Evolutionary conservation across 1,284 basidiomycete species (phyloP), one percentile per base, ranked within the genome.

Genomic region (Phylloporus gajari): DNA sequence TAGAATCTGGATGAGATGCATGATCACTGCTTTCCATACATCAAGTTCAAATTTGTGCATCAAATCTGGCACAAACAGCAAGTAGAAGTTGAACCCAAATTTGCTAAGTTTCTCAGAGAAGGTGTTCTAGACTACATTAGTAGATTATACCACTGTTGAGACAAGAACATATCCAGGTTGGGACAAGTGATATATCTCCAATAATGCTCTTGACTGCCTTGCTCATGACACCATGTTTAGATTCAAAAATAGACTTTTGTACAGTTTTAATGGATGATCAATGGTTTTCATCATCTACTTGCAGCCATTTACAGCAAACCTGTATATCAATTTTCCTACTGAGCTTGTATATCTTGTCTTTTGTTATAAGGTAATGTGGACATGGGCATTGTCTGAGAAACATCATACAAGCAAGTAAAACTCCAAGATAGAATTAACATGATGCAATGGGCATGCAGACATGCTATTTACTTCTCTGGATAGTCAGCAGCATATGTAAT

Each of bases 401-500:
- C 53, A 30, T 56, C 3, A 56, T 56, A 19, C 53, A 56, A 7
- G 53, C 53, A 30, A 56, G 53, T 30, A 56, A 17, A 15, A 56
- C 30, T 30, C 53, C 30, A 25, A 51, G 23, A 56, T 56, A 17
- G 27, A 56, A 17, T 27, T 30, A 56, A 56, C 11, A 27, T n/a
- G 27, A 27, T 13, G 5, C 27, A 30, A 56, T 13, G 17, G 27
- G 13, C 30, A 27, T 27, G 12, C 5, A 27, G 21, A 56, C 7
- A 17, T 56, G 8, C 7, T 30, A 30, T 12, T 27, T 15, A 27
- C 53, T 56, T 56, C 12, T 56, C 53, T 27, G 53, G 53, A 56
- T 56, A 56, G 27, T 56, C n/a, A 2, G 53, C 53, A 15, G 53
- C n/a, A 30, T 56, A 83, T 5, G 76, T 81, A 27, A 84, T 80